A percentile compares a stretch with the other conserved stretches of the same genome.
phyloP scores from a whole-genome alignment of 495 filamentous ascomycete species.

The Pyronema omphalodes region DNA sequence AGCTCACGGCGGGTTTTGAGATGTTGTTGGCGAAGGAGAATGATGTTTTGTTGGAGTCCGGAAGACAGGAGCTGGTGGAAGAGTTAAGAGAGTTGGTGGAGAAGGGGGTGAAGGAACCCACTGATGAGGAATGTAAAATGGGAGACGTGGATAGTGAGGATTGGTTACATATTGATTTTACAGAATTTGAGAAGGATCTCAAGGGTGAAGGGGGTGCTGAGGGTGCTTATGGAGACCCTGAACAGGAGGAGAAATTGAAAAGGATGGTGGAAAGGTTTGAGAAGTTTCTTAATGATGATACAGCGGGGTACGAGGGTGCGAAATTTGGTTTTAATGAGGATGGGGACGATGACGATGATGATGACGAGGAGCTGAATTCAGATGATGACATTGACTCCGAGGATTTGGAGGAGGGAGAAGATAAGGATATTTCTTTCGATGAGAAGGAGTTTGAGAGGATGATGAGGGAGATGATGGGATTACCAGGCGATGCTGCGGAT shows the following conservation, averaged over 20 bases:
- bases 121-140: conserved; percentile 46
- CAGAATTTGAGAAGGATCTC: conserved; percentile 71
- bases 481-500: conserved; percentile 27
- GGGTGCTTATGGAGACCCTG: conserved; percentile 54
- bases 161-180: conserved; percentile 88
- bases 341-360: conserved; percentile 49
- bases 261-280: conserved; percentile 86
- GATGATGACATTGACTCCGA: conserved; percentile 26
- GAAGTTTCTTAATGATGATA: conserved; percentile 77
- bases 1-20: conserved; percentile 76
- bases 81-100: not conserved
- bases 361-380: conserved; percentile 34
- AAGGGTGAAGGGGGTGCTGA: conserved; percentile 29
- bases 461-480: conserved; percentile 93
- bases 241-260: conserved; percentile 62
- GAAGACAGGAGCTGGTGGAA: not conserved
- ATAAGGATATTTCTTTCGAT: conserved; percentile 61
- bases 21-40: conserved; percentile 47
- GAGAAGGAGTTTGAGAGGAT: conserved; percentile 67
- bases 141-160: conserved; percentile 72
- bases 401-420: conserved; percentile 55
- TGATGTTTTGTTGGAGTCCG: conserved; percentile 6
- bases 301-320: conserved; percentile 59
- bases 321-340: conserved; percentile 32
- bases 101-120: conserved; percentile 32